These are phyloP conservation scores for Melaleuca quinquenervia DNA, from an alignment of 345 rosid genomes.

Conservation along the genomic window DNA sequence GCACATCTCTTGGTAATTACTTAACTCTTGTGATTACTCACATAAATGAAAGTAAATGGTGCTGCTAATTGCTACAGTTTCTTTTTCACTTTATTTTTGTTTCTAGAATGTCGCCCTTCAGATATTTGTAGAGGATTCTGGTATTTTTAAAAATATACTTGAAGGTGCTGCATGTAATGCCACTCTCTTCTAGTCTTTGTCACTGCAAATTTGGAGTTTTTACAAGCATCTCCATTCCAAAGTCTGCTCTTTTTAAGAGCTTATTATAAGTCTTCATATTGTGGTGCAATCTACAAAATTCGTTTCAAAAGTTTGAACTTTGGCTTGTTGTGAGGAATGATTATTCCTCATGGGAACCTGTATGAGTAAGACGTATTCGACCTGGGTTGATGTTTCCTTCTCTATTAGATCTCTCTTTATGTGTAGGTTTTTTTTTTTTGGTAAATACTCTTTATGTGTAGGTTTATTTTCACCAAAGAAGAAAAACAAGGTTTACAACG, in stretches of 20 bases:
- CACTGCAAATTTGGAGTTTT: not conserved
- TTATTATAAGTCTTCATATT: not conserved
- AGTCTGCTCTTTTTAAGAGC: not conserved
- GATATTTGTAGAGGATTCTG: not conserved
- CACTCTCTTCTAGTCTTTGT: not conserved
- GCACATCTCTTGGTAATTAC: constrained; percentile 87
- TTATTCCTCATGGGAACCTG: not conserved
- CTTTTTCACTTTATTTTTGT: not conserved
- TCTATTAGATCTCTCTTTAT: not conserved
- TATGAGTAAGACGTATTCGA: not conserved
- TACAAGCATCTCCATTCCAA: not conserved
- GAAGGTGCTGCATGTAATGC: not conserved
- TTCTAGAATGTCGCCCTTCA: not conserved
- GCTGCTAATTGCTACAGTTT: not conserved
- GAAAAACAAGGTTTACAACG: not conserved
- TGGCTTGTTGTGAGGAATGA: not conserved
- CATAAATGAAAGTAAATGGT: not conserved
- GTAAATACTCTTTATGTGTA: too few relatives aligned
- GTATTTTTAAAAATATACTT: not conserved
- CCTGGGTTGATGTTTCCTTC: not conserved
- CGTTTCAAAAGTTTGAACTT: not conserved
- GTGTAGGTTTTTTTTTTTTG: not conserved
- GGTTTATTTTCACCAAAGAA: not conserved
- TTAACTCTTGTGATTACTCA: not conserved
- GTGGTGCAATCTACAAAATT: not conserved